Evolutionary conservation across 2,329 filamentous ascomycete genomes (phyloP), one percentile per base, ranked within the genome.

Genomic region (Colletotrichum spinosum): DNA sequence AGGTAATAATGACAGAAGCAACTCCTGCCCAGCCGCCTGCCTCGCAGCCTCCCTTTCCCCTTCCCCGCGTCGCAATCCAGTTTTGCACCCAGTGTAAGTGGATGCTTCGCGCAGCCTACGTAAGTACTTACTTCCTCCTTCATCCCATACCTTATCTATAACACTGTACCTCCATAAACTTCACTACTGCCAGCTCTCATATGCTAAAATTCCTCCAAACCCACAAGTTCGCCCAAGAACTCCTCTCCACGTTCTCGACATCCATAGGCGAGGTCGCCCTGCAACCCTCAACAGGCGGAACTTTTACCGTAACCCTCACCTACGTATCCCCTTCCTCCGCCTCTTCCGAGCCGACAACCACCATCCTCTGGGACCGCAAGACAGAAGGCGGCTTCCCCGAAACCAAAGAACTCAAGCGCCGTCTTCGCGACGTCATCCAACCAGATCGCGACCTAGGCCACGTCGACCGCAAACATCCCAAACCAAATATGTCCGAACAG

Each of bases 21-120:
- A 15, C 12, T 38, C 1, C 48, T 10, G 25, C 25, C 25, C 25
- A 25, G 25, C 39, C 52, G 13, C 34, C 35, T 11, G 25, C 45
- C 10, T 15, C 61, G 13, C 35, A 38, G n/a, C 15, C 60, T 1
- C 54, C 55, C 34, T 48, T 25, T 44, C 76, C 78, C 34, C 80
- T 92, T 10, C 94, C 94, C 4, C 88, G 93, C 50, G 85, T 97
- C 57, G 90, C 90, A n/a, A 97, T 97, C 73, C 88, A 91, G 70
- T 97, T 92, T 80, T 97, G 94, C 81, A 97, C 93, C 0, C 93
- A 97, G 80, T 97, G 94, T 79, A 92, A 92, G 80, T 97, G 94
- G 93, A 92, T 96, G 87, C 81, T 97, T 10, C 83, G 93, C 66
- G 93, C 93, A 41, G 92, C 93, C 70, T 97, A 96, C 78, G 93